Percentiles rank a stretch among this genome's conserved stretches.
These are phyloP conservation scores for Diaporthe caulivora DNA, from an alignment of 2,329 filamentous ascomycete genomes.

Conservation along the genomic window DNA sequence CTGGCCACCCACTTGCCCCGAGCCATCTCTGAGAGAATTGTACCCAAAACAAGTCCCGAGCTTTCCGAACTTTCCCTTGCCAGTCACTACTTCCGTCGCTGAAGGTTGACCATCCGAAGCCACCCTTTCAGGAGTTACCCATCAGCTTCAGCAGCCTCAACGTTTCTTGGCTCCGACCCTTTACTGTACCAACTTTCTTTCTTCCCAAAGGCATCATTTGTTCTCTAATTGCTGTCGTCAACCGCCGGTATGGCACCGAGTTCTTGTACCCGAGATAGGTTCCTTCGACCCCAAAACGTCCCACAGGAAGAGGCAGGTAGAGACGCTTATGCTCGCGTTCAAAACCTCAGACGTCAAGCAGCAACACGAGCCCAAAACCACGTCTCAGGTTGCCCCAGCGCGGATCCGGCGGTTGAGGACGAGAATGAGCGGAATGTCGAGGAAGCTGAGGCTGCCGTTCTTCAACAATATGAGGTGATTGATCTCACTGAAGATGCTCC, in stretches of 20 bases:
- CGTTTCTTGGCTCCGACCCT: not conserved
- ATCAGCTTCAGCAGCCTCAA: not conserved
- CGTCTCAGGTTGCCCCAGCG: not conserved
- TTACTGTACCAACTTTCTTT: not conserved
- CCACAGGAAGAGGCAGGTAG: not conserved
- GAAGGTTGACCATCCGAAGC: too few relatives aligned
- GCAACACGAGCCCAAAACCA: not conserved
- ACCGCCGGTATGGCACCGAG: not conserved
- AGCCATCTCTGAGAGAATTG: too few relatives aligned
- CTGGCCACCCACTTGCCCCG: too few relatives aligned
- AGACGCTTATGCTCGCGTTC: not conserved
- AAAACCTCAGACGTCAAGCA: not conserved
- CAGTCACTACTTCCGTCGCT: too few relatives aligned
- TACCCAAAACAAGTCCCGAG: too few relatives aligned
- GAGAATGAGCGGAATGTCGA: not conserved
- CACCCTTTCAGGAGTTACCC: too few relatives aligned
- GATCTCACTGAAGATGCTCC: conserved; percentile 10
- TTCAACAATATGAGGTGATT: not conserved
- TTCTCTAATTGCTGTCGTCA: not conserved
- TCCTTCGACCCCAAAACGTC: not conserved
- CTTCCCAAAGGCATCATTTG: not conserved
- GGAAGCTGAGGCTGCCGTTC: conserved; percentile 2
- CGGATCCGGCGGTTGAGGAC: not conserved
- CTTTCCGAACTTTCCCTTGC: too few relatives aligned
- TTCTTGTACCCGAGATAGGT: too few relatives aligned